Base-by-base conservation (phyloP, 148 eudicot species). In the Camellia lanceoleosa region DNA sequence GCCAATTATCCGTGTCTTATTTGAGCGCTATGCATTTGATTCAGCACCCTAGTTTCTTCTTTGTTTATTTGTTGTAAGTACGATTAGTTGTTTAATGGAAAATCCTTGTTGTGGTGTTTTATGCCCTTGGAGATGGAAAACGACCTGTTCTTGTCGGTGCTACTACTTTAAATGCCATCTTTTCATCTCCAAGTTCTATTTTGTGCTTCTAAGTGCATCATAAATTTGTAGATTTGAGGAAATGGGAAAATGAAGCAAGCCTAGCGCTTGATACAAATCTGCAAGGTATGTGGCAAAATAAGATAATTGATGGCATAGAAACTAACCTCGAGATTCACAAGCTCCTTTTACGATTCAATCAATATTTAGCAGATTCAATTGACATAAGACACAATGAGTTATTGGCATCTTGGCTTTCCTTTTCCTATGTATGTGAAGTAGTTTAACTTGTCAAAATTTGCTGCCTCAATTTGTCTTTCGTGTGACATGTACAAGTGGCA, bases 201-300 rank as follows among this genome's bases (percentile, higher is more conserved):
- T n/a, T 49, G 5, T 12, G 13, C 75, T 56, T 68, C 43, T 75
- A n/a, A 38, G 51, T 44, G 65, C 44, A 41, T 74, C 78, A 41
- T 5, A 6, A 76, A 23, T 30, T 79, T 73, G 81, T 73, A 96
- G 99, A 97, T 97, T 76, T 97, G 99, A 94, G 94, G 87, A 92
- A 94, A 84, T 97, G 98, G 98, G 99, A 97, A 82, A 76, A 82
- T 79, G 95, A 92, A 85, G 95, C 90, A 65, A 84, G 81, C 70
- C 84, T 89, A 51, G 86, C 89, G 15, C 88, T 85, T 49, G 98
- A 89, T 5, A 91, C 82, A 59, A 84, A 82, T 82, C 68, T 89
- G 84, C 91, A 84, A 85, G 93, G 97, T 90, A 81, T 18, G 67
- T 20, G 14, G 46, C 3, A 9, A 68, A 46, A 55, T 47, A 47